Percentiles rank a stretch among this genome's conserved stretches.
Conservation (phyloP, 2,329 filamentous ascomycete genomes). For the Xylariomycetidae sp. region DNA sequence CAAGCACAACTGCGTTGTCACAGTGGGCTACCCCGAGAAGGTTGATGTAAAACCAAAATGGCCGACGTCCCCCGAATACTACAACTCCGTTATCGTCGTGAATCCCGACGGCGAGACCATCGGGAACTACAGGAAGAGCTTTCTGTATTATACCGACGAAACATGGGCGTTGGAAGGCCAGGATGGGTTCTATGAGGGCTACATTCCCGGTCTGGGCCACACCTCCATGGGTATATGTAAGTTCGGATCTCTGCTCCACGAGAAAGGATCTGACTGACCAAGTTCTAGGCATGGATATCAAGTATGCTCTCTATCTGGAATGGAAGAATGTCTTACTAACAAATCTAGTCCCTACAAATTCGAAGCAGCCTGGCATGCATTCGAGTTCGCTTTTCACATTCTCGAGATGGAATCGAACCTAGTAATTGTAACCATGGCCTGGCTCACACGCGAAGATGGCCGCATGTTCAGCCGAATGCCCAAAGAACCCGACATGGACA, state of each 20-base stretch:
- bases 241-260: too few species aligned
- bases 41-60: constrained; percentile 45
- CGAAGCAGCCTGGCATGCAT: constrained; percentile 41
- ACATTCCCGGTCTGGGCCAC: constrained; percentile 42
- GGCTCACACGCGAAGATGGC: constrained; percentile 56
- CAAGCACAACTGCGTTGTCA: constrained; percentile 61
- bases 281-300: constrained; percentile 50
- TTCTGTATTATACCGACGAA: constrained; percentile 55
- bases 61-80: constrained; percentile 39
- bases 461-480: constrained; percentile 40
- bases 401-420: constrained; percentile 51
- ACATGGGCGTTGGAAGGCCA: constrained; percentile 53
- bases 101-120: constrained; percentile 53
- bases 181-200: constrained; percentile 42
- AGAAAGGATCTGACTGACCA: constrained; percentile 10
- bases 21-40: constrained; percentile 69
- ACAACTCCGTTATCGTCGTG: constrained; percentile 45
- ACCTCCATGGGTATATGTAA: constrained; percentile 55
- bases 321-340: constrained; percentile 14
- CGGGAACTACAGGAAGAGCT: constrained; percentile 55
- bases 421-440: constrained; percentile 71
- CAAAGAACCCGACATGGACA: constrained; percentile 63
- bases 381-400: constrained; percentile 51
- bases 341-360: constrained; percentile 42
- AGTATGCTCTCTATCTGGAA: constrained; percentile 36